A percentile compares a stretch with the other conserved stretches of the same genome.
Conservation (phyloP, 345 rosid genomes). For the Heritiera littoralis region DNA sequence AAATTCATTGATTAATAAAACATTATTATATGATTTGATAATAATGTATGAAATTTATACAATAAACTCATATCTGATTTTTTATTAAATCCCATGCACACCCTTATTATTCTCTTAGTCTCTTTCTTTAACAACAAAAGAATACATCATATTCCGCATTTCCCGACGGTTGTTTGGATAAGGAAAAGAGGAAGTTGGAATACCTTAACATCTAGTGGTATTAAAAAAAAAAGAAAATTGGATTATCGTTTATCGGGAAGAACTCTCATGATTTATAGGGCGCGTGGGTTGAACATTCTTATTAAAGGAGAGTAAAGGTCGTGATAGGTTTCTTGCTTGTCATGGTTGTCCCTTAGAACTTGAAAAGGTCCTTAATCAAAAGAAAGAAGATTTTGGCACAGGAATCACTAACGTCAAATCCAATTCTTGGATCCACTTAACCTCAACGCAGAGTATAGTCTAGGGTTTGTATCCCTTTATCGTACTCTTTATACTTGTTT, state of each 20-base stretch:
- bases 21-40: no score
- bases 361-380: background rate
- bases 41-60: no score
- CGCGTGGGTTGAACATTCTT: slow-evolving; percentile 10
- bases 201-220: background rate
- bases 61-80: no score
- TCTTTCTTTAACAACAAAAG: no score
- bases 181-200: no score
- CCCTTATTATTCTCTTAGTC: no score
- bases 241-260: background rate
- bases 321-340: slow-evolving; percentile 1
- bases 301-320: slow-evolving; percentile 1
- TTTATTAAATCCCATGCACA: no score
- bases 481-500: background rate
- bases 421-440: slow-evolving; percentile 35
- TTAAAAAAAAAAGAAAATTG: background rate
- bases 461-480: slow-evolving; percentile 26
- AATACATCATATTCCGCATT: no score
- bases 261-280: background rate
- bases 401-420: slow-evolving; percentile 39
- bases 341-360: slow-evolving; percentile 11
- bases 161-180: no score
- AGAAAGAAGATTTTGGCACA: slow-evolving; percentile 3
- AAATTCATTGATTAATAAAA: background rate
- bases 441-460: slow-evolving; percentile 34